phyloP scores from a whole-genome alignment of 164 flowering plant species.

The Euptelea pleiosperma region DNA sequence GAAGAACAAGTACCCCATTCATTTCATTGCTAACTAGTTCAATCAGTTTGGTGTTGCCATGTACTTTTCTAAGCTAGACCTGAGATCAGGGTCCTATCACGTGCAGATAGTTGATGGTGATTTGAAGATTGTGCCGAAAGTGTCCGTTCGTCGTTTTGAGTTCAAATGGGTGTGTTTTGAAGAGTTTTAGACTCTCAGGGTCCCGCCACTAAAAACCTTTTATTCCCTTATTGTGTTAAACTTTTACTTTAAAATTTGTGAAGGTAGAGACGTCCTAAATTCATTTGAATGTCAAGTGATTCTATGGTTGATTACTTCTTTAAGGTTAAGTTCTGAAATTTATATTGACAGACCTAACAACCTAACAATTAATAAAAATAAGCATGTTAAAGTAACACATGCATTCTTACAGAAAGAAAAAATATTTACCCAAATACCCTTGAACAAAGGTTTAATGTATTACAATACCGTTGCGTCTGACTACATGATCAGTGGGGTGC shows the following conservation, averaged over 20 bases:
- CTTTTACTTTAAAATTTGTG: too few relatives aligned
- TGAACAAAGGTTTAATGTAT: background rate
- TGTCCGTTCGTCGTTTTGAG: too few relatives aligned
- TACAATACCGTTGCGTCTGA: background rate
- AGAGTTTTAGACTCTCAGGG: background rate
- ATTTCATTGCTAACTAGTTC: background rate
- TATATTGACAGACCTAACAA: too few relatives aligned
- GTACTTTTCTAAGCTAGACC: conserved; percentile 4
- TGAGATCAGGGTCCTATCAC: conserved; percentile 14
- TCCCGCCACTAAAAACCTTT: background rate
- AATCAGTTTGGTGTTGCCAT: background rate
- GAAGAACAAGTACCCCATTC: conserved; percentile 7
- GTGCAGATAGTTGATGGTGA: background rate
- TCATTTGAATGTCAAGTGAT: too few relatives aligned
- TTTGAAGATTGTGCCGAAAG: background rate
- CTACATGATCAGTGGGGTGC: background rate
- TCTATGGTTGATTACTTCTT: too few relatives aligned
- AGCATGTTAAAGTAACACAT: too few relatives aligned
- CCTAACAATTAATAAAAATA: too few relatives aligned
- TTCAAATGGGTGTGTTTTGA: too few relatives aligned
- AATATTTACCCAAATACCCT: background rate
- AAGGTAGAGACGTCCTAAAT: too few relatives aligned
- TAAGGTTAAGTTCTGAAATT: too few relatives aligned
- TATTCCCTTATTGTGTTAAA: too few relatives aligned
- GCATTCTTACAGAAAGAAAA: background rate